A percentile compares a stretch with the other conserved stretches of the same genome.
Conservation (phyloP, 345 rosid species). For the Syzygium grande region DNA sequence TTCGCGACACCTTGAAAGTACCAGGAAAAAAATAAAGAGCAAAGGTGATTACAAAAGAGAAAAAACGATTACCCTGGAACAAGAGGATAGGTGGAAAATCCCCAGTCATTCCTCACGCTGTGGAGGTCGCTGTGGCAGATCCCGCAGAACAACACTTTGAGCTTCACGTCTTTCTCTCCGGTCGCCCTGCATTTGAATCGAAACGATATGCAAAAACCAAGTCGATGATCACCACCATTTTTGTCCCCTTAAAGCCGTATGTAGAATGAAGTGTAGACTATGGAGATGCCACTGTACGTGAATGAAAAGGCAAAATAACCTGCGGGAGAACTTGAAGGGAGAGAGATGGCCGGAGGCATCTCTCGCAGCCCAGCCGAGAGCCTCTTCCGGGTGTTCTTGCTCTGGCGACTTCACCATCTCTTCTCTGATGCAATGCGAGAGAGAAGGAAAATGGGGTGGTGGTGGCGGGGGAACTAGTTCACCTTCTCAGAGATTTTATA, state of each 20-base stretch:
- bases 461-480: neutral
- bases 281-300: neutral
- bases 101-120: constrained; percentile 22
- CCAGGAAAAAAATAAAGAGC: neutral
- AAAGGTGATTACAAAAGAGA: neutral
- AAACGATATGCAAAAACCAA: neutral
- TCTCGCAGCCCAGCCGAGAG: constrained; percentile 27
- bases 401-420: constrained; percentile 9
- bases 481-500: neutral
- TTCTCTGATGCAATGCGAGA: neutral
- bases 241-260: neutral
- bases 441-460: neutral
- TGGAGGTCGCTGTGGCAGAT: constrained; percentile 35
- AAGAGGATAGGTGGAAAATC: constrained; percentile 11
- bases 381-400: constrained; percentile 14
- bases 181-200: constrained; percentile 12
- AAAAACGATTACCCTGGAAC: constrained; percentile 27
- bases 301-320: neutral
- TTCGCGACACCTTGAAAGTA: neutral
- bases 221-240: neutral
- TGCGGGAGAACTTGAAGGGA: constrained; percentile 32
- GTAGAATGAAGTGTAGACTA: neutral
- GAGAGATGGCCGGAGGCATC: constrained; percentile 24
- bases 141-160: constrained; percentile 33
- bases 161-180: constrained; percentile 21